Evolutionary conservation across 2,329 filamentous ascomycete genomes (phyloP).

Genomic region (Diaporthe sp.): DNA sequence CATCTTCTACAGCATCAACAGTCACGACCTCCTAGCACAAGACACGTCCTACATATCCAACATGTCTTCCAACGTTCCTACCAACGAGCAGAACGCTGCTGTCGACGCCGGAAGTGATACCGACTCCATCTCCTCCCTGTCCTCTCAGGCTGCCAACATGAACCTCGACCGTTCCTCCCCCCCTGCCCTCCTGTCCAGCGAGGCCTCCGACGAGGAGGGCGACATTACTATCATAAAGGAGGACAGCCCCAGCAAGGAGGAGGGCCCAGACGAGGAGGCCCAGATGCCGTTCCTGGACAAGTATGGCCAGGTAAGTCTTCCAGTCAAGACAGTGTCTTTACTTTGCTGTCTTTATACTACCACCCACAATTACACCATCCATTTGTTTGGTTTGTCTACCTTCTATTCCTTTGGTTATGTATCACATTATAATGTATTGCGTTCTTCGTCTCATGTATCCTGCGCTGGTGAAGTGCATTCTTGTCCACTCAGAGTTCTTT

Average conservation of each 20-base stretch:
- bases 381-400: background rate
- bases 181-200: background rate
- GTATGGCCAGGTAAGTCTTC: constrained; percentile 15
- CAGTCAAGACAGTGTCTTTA: background rate
- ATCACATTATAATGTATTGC: background rate
- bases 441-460: constrained; percentile 4
- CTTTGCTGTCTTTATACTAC: background rate
- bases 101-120: background rate
- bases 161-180: background rate
- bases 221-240: constrained; percentile 8
- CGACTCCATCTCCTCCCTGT: constrained; percentile 6
- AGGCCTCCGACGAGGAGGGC: constrained; percentile 4
- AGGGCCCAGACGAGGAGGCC: background rate
- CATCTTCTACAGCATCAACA: background rate
- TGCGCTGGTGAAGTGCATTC: background rate
- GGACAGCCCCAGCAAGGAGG: background rate
- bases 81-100: constrained; percentile 13
- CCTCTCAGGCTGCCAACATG: background rate
- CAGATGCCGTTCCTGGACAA: constrained; percentile 16
- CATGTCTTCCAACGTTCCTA: constrained; percentile 2
- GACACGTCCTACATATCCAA: background rate
- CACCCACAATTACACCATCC: background rate
- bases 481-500: background rate
- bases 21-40: background rate
- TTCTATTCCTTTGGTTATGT: background rate